Base-by-base conservation (phyloP, 305 asterid genomes). In the Plantago rigida region DNA sequence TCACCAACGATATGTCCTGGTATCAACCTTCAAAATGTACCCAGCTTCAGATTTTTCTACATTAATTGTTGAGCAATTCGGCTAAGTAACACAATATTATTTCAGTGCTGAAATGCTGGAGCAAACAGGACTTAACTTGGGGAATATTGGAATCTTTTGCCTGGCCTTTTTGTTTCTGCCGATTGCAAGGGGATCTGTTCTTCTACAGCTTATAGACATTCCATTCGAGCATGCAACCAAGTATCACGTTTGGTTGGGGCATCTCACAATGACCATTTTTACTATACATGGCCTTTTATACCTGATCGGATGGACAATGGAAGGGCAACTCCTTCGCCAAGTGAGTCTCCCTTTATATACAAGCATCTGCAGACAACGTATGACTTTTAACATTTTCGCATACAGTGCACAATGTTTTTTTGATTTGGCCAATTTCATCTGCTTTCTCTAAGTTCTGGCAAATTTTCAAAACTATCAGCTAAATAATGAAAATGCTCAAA, bases 171-270 rank as follows among this genome's bases (percentile, higher is more conserved):
- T 89, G 61, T 89, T 89, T 70, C 62, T 89, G 17, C 97, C 95
- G 0, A 49, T 86, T 49, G 77, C 94, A 51, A 75, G 97, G 26
- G 97, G 97, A 19, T 86, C 95, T 0, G 51, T 83, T 73, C 94
- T 86, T 70, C 92, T 89, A 45, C 82, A 85, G 42, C 85, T 78
- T 12, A 66, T 87, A 56, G 85, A 83, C 45, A 86, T 89, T 64
- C 97, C 97, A 2, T 89, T 86, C 59, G 97, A 89, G 74, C 97
- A 89, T 12, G 97, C 90, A 24, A 79, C 90, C 1, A 70, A 86
- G 66, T 89, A 89, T 64, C 97, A 89, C 73, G 94, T 86, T 65
- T 89, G 97, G 97, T 63, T 87, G 57, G 97, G 97, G 47, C 95
- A 89, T 68, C 85, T 87, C 4, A 89, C 97, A 1, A 83, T 89